Conservation (phyloP, 1,284 basidiomycete genomes). For the Microbotryomycetes sp. region DNA sequence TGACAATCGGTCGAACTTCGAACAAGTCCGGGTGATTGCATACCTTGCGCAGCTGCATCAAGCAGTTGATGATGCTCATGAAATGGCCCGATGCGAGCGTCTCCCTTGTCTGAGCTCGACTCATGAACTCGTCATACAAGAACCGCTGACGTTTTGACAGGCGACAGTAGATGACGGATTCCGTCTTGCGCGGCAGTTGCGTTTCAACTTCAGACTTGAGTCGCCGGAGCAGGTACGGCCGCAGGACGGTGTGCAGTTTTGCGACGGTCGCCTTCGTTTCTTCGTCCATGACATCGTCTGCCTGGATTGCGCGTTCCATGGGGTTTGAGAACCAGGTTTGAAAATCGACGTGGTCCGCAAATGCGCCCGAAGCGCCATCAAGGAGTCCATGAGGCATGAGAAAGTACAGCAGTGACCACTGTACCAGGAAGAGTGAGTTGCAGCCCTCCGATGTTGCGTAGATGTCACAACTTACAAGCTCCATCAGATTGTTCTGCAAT, state of each 20-base stretch:
- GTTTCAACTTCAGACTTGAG: conserved; percentile 95
- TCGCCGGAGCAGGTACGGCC: conserved; percentile 88
- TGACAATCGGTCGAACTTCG: conserved; percentile 87
- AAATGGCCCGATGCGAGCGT: conserved; percentile 79
- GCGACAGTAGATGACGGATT: conserved; percentile 85
- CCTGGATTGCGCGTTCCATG: conserved; percentile 87
- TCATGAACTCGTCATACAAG: conserved; percentile 98
- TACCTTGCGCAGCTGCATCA: conserved; percentile 87
- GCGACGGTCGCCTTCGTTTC: conserved; percentile 79
- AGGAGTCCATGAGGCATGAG: conserved; percentile 70
- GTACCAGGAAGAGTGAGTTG: neutral
- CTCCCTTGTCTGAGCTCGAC: conserved; percentile 75
- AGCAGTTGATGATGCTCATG: conserved; percentile 78
- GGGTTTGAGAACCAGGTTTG: conserved; percentile 87
- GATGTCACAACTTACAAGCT: conserved; percentile 47
- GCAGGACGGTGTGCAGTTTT: conserved; percentile 84
- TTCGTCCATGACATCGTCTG: conserved; percentile 67
- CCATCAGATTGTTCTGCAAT: conserved; percentile 90
- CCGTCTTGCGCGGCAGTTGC: conserved; percentile 88
- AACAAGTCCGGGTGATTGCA: conserved; percentile 68
- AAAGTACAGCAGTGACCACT: conserved; percentile 88
- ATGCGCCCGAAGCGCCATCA: conserved; percentile 53
- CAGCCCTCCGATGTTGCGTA: too few species aligned
- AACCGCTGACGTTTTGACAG: conserved; percentile 92
- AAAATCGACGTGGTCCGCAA: conserved; percentile 89